Evolutionary conservation across 768 basidiomycete genomes (phyloP).

Genomic region (Naganishia randhawae): DNA sequence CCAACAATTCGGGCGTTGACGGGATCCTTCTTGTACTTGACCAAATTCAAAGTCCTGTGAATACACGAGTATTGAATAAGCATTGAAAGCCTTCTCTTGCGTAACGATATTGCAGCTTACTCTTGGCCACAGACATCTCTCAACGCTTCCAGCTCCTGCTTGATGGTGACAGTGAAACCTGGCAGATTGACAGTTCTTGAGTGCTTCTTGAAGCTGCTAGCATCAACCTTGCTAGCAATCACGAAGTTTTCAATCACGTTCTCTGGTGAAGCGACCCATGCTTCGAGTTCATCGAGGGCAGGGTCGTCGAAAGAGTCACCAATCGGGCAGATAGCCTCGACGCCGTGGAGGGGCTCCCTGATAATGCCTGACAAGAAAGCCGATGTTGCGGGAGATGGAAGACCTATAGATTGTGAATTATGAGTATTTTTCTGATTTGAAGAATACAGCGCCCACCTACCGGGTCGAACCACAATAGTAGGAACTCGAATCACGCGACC

Average conservation of each 20-base stretch:
- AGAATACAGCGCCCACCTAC: neutral
- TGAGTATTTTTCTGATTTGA: neutral
- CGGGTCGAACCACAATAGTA: slow-evolving; percentile 59
- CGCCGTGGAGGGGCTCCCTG: slow-evolving; percentile 60
- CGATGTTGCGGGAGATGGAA: slow-evolving; percentile 59
- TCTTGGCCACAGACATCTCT: slow-evolving; percentile 44
- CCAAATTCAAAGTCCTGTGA: slow-evolving; percentile 40
- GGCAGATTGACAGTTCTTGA: slow-evolving; percentile 47
- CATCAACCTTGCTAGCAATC: slow-evolving; percentile 47
- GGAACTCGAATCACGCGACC: slow-evolving; percentile 63
- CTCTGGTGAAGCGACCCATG: slow-evolving; percentile 47
- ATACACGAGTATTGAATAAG: neutral
- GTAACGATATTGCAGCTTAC: slow-evolving; percentile 22
- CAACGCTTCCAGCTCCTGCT: slow-evolving; percentile 47
- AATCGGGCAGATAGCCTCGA: slow-evolving; percentile 58
- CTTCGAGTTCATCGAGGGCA: slow-evolving; percentile 41
- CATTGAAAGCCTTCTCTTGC: neutral
- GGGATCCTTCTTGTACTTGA: slow-evolving; percentile 48
- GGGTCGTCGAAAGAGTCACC: slow-evolving; percentile 42
- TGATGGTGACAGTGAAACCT: slow-evolving; percentile 47
- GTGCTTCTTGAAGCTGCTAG: slow-evolving; percentile 43
- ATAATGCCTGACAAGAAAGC: slow-evolving; percentile 63
- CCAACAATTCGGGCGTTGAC: slow-evolving; percentile 48
- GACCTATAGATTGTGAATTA: slow-evolving; percentile 43
- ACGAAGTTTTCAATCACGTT: slow-evolving; percentile 49